phyloP scores from a whole-genome alignment of 176 grass and related monocot species.

The Musa schizocarpa region DNA sequence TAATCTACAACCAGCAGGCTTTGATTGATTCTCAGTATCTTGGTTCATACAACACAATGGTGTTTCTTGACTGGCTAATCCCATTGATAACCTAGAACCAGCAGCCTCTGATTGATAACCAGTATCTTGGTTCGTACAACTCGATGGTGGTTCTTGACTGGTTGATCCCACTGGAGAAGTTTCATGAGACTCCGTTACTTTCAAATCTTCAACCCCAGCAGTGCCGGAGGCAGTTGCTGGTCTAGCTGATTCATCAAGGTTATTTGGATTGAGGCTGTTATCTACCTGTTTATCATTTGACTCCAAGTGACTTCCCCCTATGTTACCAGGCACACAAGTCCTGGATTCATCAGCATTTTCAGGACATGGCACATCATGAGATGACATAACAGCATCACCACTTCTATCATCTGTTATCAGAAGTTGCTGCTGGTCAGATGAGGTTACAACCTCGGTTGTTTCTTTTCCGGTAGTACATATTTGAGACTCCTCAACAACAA shows the following conservation, averaged over 20 bases:
- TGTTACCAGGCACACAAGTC: constrained; percentile 16
- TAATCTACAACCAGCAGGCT: constrained; percentile 27
- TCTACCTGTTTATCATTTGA: constrained; percentile 22
- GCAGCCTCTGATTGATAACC: constrained; percentile 16
- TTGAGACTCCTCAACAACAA: constrained; percentile 24
- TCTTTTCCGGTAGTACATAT: constrained; percentile 26
- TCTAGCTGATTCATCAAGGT: constrained; percentile 18
- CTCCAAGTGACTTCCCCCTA: background rate
- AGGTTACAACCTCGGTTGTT: constrained; percentile 4
- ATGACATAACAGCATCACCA: constrained; percentile 13
- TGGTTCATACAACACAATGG: constrained; percentile 9
- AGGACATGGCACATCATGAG: constrained; percentile 13
- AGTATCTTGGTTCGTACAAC: constrained; percentile 19
- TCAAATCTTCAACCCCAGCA: constrained; percentile 15
- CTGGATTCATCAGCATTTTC: background rate
- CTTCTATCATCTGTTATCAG: constrained; percentile 1
- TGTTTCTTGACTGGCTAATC: constrained; percentile 34
- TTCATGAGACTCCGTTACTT: constrained; percentile 26
- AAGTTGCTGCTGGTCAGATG: constrained; percentile 20
- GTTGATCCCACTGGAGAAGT: constrained; percentile 32
- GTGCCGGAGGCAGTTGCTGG: background rate
- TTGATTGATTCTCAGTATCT: constrained; percentile 23
- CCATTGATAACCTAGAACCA: constrained; percentile 28
- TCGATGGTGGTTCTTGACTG: constrained; percentile 15
- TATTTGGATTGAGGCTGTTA: constrained; percentile 1